Evolutionary conservation across 495 filamentous ascomycete species (phyloP), one percentile per base, ranked within the genome.

Genomic region (Penicillium nucicola): DNA sequence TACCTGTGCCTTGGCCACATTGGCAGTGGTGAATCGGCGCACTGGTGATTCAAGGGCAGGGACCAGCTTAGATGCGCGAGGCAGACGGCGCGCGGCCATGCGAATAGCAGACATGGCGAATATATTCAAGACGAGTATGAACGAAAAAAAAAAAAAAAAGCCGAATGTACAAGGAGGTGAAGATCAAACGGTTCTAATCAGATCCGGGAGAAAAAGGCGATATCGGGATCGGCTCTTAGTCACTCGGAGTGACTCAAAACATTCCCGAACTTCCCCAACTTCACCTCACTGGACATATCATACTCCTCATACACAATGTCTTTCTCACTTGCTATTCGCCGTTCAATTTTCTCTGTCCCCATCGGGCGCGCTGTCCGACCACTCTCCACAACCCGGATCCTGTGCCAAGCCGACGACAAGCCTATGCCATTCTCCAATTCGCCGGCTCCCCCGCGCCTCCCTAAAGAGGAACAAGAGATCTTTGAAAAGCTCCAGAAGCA

Each of bases 401-500:
- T 61, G 51, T 63, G 64, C 62, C 60, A 53, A 38, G 31, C 59
- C 37, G 57, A 68, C 45, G 50, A 62, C 55, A 63, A 63, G 20
- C 57, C 65, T n/a, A 69, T 76, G 25, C 53, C 66, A 37, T 74
- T 79, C 51, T 55, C 56, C 22, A 64, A 71, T 10, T 71, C 75
- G 8, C 90, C 92, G 14, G 72, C 92, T 5, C 92, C 92, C 7
- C 91, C 88, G 0, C 85, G 87, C 12, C 86, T 97, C 4, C 87
- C 92, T 4, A 83, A 89, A 52, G 84, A 87, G 69, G 87, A 96
- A 58, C 92, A 97, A 74, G 88, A 90, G 65, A 85, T 96, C 44
- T 97, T 95, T 67, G 92, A 97, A 68, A 77, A 84, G 2, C 85
- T 97, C 7, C 92, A 96, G 55, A 67, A 68, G 22, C 66, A 79